Base-by-base conservation (phyloP, 306 rosid genomes). In the Rosa persica region DNA sequence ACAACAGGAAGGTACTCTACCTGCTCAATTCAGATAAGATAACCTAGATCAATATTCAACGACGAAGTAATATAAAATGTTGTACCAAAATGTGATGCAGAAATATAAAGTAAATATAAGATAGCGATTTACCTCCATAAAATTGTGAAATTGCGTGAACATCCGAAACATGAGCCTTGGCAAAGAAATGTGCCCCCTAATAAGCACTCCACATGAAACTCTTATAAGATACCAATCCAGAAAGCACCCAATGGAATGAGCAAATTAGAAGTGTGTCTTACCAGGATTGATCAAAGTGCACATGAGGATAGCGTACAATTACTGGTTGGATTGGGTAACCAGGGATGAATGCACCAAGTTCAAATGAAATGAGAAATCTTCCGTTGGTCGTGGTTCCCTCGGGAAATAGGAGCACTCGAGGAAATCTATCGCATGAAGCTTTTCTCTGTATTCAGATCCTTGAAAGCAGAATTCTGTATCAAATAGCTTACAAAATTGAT, bases 321-420 rank as follows among this genome's bases (percentile, higher is more conserved):
- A 91, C 89, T 64, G 99, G 97, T 82, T 96, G 99, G 82, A 96
- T 89, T 55, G 99, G 84, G 77, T 80, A 86, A 65, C 94, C 94
- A 42, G 96, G 93, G 76, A 93, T 88, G 81, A 96, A 96, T 76
- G 99, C 99, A 76, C 99, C 98, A 34, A 91, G 97, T 88, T 93
- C 98, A 83, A 96, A 96, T 67, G 99, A 93, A 72, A 96, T 96
- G 25, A 96, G 92, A 72, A 65, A 84, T 84, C 89, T 88, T 48
- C 99, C 99, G 46, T 96, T 96, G 57, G 98, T 96, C 9, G 99
- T 96, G 69, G 99, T 96, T 85, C 98, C 99, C 89, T 96, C 99
- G 0, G 99, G 99, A 91, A 96, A 96, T 89, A 96, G 76, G 70
- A 96, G 90, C 40, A 96, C 87, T 85, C 88, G 92, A 69, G 99